These are phyloP conservation scores for Mortierella sp. DNA, from an alignment of 371 early-diverging fungal species.

Conservation along the genomic window DNA sequence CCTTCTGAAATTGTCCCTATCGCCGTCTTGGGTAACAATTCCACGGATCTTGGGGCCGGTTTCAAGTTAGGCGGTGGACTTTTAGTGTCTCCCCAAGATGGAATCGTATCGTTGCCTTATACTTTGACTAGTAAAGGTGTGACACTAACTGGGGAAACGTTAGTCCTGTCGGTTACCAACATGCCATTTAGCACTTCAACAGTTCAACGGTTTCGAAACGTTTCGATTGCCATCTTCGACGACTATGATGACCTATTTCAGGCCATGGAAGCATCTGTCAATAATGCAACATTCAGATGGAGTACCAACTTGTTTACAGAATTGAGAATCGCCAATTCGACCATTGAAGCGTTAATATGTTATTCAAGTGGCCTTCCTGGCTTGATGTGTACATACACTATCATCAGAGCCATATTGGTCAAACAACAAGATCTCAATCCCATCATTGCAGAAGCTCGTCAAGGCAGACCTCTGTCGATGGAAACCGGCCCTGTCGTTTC, in stretches of 20 bases:
- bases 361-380: neutral
- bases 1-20: no score
- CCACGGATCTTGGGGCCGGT: no score
- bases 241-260: slow-evolving; percentile 9
- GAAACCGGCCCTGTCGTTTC: neutral
- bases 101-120: no score
- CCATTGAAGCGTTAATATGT: neutral
- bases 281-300: neutral
- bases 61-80: no score
- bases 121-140: no score
- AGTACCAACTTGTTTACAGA: neutral
- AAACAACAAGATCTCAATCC: neutral
- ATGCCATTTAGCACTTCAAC: neutral
- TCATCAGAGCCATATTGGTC: neutral
- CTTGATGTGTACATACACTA: neutral
- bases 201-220: neutral
- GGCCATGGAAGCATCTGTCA: slow-evolving; percentile 10
- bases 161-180: neutral
- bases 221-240: neutral
- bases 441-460: neutral
- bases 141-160: no score
- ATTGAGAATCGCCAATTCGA: neutral
- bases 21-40: no score
- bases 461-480: no score
- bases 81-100: no score